Conservation (phyloP, 228 moss, liverwort and hornwort species). For the Sphagnum magellanicum region DNA sequence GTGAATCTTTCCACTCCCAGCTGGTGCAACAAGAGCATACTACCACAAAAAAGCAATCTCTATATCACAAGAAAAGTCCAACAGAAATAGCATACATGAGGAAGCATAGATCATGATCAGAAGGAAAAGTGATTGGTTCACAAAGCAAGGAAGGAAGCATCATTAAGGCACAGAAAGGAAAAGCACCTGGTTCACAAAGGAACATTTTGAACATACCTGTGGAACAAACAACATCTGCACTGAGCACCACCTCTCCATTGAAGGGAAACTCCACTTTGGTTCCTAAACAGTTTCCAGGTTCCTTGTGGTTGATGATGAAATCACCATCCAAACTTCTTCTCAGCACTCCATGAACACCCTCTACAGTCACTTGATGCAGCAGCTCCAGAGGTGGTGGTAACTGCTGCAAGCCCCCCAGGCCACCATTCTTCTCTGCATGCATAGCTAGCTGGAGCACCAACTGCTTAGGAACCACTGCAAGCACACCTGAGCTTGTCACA, state of each 20-base stretch:
- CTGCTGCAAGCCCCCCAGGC: not conserved
- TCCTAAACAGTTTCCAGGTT: slow-evolving; percentile 3
- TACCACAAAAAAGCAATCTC: not conserved
- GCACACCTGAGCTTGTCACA: slow-evolving; percentile 42
- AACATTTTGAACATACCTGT: slow-evolving; percentile 20
- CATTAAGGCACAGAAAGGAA: too few relatives aligned
- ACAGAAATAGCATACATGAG: not conserved
- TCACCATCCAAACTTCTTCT: slow-evolving; percentile 48
- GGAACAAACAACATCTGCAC: slow-evolving; percentile 36
- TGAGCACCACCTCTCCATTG: slow-evolving; percentile 12
- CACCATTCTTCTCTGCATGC: slow-evolving; percentile 34
- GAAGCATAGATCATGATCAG: not conserved
- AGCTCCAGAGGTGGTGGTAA: too few relatives aligned
- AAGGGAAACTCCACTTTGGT: slow-evolving; percentile 3
- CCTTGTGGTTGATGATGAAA: slow-evolving; percentile 35
- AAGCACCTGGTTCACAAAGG: too few relatives aligned
- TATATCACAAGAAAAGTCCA: not conserved
- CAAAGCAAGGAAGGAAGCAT: not conserved
- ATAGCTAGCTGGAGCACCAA: slow-evolving; percentile 25
- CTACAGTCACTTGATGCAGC: slow-evolving; percentile 27
- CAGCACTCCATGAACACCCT: slow-evolving; percentile 29
- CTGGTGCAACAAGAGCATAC: too few relatives aligned
- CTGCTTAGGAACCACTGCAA: slow-evolving; percentile 38
- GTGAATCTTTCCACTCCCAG: not conserved
- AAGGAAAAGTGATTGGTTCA: not conserved